Base-by-base conservation (phyloP, 495 filamentous ascomycete genomes). In the Xylona heveae region DNA sequence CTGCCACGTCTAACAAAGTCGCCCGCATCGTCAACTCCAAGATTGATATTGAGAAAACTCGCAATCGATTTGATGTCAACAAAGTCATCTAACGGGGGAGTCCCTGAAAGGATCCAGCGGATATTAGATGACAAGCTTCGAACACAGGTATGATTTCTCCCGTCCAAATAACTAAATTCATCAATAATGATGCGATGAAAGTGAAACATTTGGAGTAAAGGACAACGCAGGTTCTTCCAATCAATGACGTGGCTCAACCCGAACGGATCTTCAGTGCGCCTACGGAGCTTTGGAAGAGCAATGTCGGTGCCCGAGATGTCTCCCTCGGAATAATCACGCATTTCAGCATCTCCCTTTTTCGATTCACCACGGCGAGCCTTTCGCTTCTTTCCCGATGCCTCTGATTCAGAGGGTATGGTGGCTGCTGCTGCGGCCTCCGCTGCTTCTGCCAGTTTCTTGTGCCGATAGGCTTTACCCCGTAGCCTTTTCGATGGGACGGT, bases 101-200 rank as follows among this genome's bases (percentile, higher is more conserved):
- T 81, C 2, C 66, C 75, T 0, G 74, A 78, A 0, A 81, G 47
- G 15, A 74, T 52, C 75, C 75, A 81, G 34, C 63, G 66, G 6
- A 62, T 61, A 28, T 54, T 50, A 17, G 66, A 58, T 4, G 56
- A 36, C 1, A 69, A 33, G 1, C 42, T 39, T 1, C 46, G 35
- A 3, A 67, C 33, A 4, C 49, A 35, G 0, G 40, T 30, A 17
- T 48, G 45, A 23, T 47, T 42, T 4, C 52, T 39, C 14, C 51
- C 40, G 9, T 58, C 50, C 22, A 58, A 45, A 40, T 75, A 74
- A 1, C 69, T 66, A 45, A 66, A 79, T 33, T 81, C 75, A 42
- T 81, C 75, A 27, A 77, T 59, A 3, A 81, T 56, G 9, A 78
- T 39, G 0, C 75, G 64, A 31, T 64, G 57, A 40, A 65, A 81